Base-by-base conservation (phyloP, 1,284 basidiomycete species). In the Boletus sp. region DNA sequence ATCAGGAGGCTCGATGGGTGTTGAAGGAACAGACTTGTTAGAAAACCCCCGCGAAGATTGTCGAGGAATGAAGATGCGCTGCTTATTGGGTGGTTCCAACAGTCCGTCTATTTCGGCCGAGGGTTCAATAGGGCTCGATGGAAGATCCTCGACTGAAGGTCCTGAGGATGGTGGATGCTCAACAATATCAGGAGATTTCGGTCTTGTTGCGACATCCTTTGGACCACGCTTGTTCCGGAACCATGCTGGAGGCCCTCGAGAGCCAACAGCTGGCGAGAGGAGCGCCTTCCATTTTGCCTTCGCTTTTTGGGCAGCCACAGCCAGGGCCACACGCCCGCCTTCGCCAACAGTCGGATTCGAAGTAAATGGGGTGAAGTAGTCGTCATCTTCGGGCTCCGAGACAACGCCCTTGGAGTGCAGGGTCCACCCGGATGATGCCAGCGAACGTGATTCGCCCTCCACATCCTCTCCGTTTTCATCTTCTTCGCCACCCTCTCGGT, bases 211-310 rank as follows among this genome's bases (percentile, higher is more conserved):
- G 19, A 34, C 13, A 41, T 57, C 60, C 30, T 25, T 43, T 14
- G 49, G 8, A 34, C 48, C 54, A 32, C 57, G 56, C 38, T 54
- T 69, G 32, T 55, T 53, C 26, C 57, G 57, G 27, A 61, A 40
- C 64, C 70, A 73, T 10, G 62, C 46, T n/a, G 68, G 64, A 23
- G 67, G 65, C 1, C 67, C 57, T 13, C 36, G 54, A 4, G 75
- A 65, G 14, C 72, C 35, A 23, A 41, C 39, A 3, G 55, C 20
- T 22, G 64, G 60, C 2, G 64, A 72, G 8, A 83, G 53, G 10
- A 83, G 53, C 4, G 76, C 61, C 32, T 78, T 61, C 77, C 77
- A 82, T 60, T 80, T 83, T 26, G 71, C 64, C 58, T 81, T 85
- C 25, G 78, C 78, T 55, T 77, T 82, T 47, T 75, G 73, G 9